Percentiles rank a stretch among this genome's conserved stretches.
phyloP scores from a whole-genome alignment of 2,329 filamentous ascomycete species.

The Raffaelea albimanens region DNA sequence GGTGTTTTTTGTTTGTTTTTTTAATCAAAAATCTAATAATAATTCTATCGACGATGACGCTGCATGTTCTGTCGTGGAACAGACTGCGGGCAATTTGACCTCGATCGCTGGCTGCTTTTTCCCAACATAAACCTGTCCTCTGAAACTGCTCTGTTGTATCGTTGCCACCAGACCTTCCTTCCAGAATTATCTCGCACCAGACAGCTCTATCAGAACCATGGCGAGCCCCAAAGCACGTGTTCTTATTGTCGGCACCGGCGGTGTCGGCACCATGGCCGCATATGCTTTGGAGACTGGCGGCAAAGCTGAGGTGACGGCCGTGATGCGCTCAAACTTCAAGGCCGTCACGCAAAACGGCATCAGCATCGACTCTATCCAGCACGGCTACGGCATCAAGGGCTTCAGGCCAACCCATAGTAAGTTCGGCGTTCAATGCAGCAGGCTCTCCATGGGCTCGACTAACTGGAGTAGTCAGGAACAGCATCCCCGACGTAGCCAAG shows the following conservation, averaged over 20 bases:
- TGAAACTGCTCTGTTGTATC: too few relatives aligned
- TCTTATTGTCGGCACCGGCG: slow-evolving; percentile 4
- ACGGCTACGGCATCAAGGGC: background rate
- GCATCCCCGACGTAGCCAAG: background rate
- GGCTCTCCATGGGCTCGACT: background rate
- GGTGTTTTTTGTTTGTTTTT: too few relatives aligned
- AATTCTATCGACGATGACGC: too few relatives aligned
- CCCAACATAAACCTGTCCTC: too few relatives aligned
- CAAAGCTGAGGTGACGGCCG: background rate
- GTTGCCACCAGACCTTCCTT: too few relatives aligned
- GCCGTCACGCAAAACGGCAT: slow-evolving; percentile 1
- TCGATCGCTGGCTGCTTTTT: too few relatives aligned
- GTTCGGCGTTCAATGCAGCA: background rate
- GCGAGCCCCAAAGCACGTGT: background rate
- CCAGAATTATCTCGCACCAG: too few relatives aligned
- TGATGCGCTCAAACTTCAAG: slow-evolving; percentile 4
- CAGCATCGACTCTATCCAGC: background rate
- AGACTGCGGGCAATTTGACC: too few relatives aligned
- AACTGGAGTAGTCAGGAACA: background rate
- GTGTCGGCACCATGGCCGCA: slow-evolving; percentile 2
- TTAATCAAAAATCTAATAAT: too few relatives aligned
- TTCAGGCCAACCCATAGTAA: background rate
- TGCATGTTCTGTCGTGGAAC: too few relatives aligned
- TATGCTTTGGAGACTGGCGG: slow-evolving; percentile 1
- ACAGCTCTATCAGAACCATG: too few relatives aligned